Percentiles rank a stretch among this genome's conserved stretches.
These are phyloP conservation scores for Chlamydomonas sphaeroides DNA, from an alignment of 139 green algal genomes.

Conservation along the genomic window DNA sequence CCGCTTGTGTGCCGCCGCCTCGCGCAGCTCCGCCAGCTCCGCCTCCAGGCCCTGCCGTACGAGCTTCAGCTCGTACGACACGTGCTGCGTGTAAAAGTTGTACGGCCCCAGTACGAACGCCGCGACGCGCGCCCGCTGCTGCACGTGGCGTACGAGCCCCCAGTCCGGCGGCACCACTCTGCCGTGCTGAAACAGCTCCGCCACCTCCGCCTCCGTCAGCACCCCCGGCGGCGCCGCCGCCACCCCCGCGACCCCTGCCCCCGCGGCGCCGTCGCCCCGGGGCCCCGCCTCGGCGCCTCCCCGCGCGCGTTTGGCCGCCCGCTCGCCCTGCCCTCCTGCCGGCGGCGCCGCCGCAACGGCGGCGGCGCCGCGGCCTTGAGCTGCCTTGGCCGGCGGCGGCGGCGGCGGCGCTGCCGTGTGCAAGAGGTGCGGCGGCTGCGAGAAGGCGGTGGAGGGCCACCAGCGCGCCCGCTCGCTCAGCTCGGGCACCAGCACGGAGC, in stretches of 20 bases:
- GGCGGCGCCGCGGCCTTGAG: no score
- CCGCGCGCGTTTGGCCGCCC: no score
- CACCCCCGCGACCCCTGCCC: neutral
- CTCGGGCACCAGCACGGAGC: neutral
- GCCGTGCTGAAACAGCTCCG: neutral
- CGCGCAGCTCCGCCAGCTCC: neutral
- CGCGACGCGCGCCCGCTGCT: conserved; percentile 5
- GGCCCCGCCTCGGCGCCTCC: no score
- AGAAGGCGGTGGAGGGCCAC: conserved; percentile 23
- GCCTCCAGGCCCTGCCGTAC: neutral
- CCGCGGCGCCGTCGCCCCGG: no score
- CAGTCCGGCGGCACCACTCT: neutral
- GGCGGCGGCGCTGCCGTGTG: neutral
- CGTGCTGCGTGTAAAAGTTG: conserved; percentile 41
- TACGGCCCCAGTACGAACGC: conserved; percentile 24
- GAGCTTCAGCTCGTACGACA: conserved; percentile 19
- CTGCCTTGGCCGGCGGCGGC: neutral
- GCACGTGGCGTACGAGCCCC: neutral
- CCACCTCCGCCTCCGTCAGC: neutral
- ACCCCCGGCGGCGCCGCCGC: neutral
- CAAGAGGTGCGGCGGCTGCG: neutral
- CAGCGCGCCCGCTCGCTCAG: neutral
- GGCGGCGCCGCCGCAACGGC: neutral
- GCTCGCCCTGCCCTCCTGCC: no score
- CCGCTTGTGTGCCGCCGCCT: no score